Conservation (phyloP, 1,284 basidiomycete genomes). For the Filobasidium uniguttulatum region DNA sequence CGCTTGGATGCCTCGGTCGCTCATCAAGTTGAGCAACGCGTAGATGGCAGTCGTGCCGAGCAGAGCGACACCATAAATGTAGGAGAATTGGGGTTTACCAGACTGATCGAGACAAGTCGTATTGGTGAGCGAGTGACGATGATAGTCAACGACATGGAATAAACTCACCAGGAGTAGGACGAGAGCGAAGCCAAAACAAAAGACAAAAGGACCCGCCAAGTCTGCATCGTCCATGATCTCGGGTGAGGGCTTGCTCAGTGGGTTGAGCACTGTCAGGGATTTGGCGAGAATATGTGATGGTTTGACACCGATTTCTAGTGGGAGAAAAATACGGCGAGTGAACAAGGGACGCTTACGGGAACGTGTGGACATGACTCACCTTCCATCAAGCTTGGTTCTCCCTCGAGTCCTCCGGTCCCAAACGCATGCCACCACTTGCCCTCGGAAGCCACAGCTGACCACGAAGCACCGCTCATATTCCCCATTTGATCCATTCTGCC, state of each 20-base stretch:
- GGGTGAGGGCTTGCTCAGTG: conserved; percentile 70
- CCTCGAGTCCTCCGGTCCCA: conserved; percentile 87
- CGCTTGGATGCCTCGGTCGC: conserved; percentile 85
- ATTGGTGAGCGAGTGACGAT: neutral
- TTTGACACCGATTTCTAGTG: conserved; percentile 87
- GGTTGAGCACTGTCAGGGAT: conserved; percentile 89
- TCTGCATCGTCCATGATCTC: conserved; percentile 99
- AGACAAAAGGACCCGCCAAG: conserved; percentile 87
- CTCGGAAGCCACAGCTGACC: conserved; percentile 20
- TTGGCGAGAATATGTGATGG: conserved; percentile 90
- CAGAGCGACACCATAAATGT: conserved; percentile 95
- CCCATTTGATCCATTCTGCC: neutral
- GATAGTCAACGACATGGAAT: neutral
- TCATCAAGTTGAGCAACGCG: conserved; percentile 93
- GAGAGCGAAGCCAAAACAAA: conserved; percentile 81
- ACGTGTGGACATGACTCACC: conserved; percentile 43
- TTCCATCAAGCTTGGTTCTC: conserved; percentile 81
- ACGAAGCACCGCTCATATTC: conserved; percentile 12
- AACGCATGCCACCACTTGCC: conserved; percentile 89
- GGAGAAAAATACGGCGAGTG: neutral
- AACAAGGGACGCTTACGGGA: neutral
- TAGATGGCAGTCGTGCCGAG: conserved; percentile 92
- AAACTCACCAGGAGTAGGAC: conserved; percentile 71
- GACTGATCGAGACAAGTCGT: no score
- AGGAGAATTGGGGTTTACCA: conserved; percentile 96